Evolutionary conservation across 2,329 filamentous ascomycete species (phyloP), one percentile per base, ranked within the genome.

Genomic region (Fusarium ambrosium): DNA sequence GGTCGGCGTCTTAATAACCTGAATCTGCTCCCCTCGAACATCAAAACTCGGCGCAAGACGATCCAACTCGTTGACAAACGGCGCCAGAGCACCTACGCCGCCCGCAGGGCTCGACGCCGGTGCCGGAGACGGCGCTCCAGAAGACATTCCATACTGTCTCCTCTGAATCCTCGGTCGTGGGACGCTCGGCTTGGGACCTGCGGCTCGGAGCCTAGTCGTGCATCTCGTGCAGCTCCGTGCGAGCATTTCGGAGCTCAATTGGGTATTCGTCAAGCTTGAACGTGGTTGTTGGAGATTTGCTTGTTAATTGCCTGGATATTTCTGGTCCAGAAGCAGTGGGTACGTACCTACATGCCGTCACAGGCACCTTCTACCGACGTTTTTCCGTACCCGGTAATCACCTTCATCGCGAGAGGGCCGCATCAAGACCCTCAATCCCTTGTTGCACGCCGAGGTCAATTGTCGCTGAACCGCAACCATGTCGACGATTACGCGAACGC

Each of bases 41-140:
- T 95, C 94, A 78, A 99, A 98, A 53, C 94, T 92, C n/a, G 97
- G 97, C 4, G 95, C 93, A 74, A 98, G 91, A 77, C 89, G 93
- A 82, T 99, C 97, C 70, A 99, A 86, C 82, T 99, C 95, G 77
- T 84, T 84, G 80, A 90, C 82, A 80, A 93, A 87, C 14, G 89
- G 87, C 29, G 87, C 86, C 66, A 91, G 80, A 77, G 87, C 82
- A 29, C 84, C 87, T 6, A 80, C 80, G 22, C 69, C 59, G 58
- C 68, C 75, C 20, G 69, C 62, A 36, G 77, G 65, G 37, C 61
- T 45, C 8, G 71, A 67, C 64, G 84, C 67, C 32, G 62, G 63
- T 37, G 83, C 80, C 58, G 84, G 56, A 58, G 79, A 80, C 41
- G 83, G 34, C 37, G 77, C 63, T 29, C 79, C 80, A 37, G 78